Percentiles rank a stretch among this genome's conserved stretches.
These are phyloP conservation scores for Colletotrichum falcatum DNA, from an alignment of 2,329 filamentous ascomycete species.

Conservation along the genomic window DNA sequence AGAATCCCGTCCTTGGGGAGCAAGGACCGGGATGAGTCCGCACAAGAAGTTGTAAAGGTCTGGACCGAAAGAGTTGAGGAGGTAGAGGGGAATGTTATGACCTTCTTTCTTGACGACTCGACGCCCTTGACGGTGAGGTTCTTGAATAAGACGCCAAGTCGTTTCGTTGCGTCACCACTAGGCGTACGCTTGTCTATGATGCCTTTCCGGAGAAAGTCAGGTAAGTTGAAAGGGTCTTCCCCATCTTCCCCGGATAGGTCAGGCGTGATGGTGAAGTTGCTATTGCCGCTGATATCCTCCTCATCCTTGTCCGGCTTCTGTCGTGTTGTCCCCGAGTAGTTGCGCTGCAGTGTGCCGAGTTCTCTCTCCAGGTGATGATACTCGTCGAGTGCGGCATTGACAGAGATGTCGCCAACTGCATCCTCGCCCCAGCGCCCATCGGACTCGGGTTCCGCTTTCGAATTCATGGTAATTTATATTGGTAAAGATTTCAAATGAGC, in stretches of 20 bases:
- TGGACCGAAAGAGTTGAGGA: constrained; percentile 83
- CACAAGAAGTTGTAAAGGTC: constrained; percentile 76
- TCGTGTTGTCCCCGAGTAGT: constrained; percentile 8
- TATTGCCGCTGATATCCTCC: constrained; percentile 23
- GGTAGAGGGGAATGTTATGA: constrained; percentile 77
- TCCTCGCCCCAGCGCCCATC: constrained; percentile 47
- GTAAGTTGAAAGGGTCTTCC: constrained; percentile 67
- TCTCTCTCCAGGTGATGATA: constrained; percentile 44
- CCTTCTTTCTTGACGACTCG: constrained; percentile 74
- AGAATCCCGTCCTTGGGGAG: constrained; percentile 41
- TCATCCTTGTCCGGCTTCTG: constrained; percentile 1
- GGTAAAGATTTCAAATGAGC: too few species aligned
- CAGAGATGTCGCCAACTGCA: constrained; percentile 41
- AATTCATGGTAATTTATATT: too few species aligned
- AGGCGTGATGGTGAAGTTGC: constrained; percentile 29
- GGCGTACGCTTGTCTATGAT: constrained; percentile 80
- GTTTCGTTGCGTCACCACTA: constrained; percentile 75
- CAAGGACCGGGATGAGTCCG: constrained; percentile 51
- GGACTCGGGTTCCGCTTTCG: not conserved
- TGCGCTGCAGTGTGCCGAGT: constrained; percentile 41
- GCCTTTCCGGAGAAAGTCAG: constrained; percentile 78
- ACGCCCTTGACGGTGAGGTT: constrained; percentile 80
- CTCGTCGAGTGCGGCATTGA: constrained; percentile 41
- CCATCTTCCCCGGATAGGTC: constrained; percentile 8
- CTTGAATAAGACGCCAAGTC: constrained; percentile 82